Conservation (phyloP, 768 basidiomycete species). For the Amanita molliuscula region DNA sequence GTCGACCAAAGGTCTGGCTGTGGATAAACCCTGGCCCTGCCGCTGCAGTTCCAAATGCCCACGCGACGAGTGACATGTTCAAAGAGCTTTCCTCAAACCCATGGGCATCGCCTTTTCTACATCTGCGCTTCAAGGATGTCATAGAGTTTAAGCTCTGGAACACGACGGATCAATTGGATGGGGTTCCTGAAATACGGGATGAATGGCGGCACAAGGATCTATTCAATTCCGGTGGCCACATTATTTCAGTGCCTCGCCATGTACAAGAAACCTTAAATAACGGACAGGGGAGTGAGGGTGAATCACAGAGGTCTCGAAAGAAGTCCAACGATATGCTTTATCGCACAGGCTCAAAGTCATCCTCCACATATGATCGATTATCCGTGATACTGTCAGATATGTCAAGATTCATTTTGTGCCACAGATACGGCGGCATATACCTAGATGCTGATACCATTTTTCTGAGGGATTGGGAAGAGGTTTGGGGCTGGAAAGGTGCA, state of each 20-base stretch:
- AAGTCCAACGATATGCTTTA: conserved; percentile 40
- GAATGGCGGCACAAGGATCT: conserved; percentile 83
- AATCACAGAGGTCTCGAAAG: conserved; percentile 15
- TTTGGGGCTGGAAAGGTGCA: conserved; percentile 95
- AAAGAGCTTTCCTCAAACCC: conserved; percentile 73
- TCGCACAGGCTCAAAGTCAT: conserved; percentile 81
- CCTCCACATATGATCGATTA: conserved; percentile 77
- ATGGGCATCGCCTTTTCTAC: conserved; percentile 93
- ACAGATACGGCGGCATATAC: conserved; percentile 94
- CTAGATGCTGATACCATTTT: conserved; percentile 96
- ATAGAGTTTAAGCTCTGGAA: conserved; percentile 98
- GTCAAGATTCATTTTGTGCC: conserved; percentile 95
- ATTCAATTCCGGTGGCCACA: conserved; percentile 82
- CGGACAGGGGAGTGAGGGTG: background rate
- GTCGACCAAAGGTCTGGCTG: conserved; percentile 90
- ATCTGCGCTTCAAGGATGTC: conserved; percentile 83
- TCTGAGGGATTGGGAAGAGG: conserved; percentile 95
- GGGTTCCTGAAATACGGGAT: conserved; percentile 77
- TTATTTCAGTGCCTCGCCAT: conserved; percentile 46
- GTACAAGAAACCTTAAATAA: conserved; percentile 1
- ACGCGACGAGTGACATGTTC: conserved; percentile 76
- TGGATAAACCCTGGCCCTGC: conserved; percentile 99
- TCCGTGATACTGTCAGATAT: conserved; percentile 94
- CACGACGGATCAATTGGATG: conserved; percentile 93
- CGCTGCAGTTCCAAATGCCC: conserved; percentile 77